Evolutionary conservation across 257 asterid genomes (phyloP).

Genomic region (Solanum chilense): DNA sequence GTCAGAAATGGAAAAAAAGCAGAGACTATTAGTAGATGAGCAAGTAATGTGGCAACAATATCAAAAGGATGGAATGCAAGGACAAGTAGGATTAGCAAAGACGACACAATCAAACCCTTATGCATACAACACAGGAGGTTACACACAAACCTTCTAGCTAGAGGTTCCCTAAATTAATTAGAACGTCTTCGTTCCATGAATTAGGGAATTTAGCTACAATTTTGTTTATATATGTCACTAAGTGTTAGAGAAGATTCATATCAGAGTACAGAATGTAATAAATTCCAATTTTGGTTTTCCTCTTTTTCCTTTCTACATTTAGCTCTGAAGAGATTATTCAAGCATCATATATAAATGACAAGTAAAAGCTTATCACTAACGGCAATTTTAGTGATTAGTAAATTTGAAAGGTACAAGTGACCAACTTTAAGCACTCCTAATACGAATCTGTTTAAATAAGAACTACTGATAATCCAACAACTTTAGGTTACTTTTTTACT

Average conservation of each 20-base stretch:
- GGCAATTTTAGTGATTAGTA: not conserved
- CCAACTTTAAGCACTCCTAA: not conserved
- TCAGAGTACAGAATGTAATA: not conserved
- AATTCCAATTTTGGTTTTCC: not conserved
- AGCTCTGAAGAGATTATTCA: not conserved
- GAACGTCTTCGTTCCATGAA: not conserved
- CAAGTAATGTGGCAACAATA: conserved; percentile 88
- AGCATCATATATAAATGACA: not conserved
- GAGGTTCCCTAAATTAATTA: not conserved
- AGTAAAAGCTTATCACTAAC: not conserved
- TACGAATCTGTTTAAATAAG: no score
- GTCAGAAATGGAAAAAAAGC: conserved; percentile 93
- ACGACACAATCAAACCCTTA: conserved; percentile 18
- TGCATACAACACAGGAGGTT: conserved; percentile 39
- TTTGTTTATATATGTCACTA: not conserved
- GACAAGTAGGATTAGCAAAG: conserved; percentile 39
- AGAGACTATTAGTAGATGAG: conserved; percentile 52
- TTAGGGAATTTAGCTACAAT: not conserved
- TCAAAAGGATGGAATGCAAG: conserved; percentile 74
- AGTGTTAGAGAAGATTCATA: not conserved
- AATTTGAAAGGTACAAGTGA: no score
- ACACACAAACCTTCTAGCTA: conserved; percentile 17
- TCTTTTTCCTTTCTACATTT: not conserved
- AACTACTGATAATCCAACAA: no score
- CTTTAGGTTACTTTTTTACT: no score